These are phyloP conservation scores for Melastoma malabathricum DNA, from an alignment of 345 rosid genomes.

Conservation along the genomic window DNA sequence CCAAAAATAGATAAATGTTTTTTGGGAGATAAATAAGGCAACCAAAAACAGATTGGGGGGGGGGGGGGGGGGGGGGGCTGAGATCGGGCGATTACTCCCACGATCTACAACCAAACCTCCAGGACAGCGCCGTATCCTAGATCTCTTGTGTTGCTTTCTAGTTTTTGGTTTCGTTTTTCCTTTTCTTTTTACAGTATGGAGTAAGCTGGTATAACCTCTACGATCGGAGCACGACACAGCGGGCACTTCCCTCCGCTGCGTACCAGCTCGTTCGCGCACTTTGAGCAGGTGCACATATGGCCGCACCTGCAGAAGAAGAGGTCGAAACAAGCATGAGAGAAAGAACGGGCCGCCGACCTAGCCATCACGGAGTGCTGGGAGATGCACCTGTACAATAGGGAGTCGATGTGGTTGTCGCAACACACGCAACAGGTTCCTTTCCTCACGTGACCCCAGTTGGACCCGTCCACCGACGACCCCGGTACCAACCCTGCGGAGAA, in stretches of 20 bases:
- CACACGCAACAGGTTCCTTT: slow-evolving; percentile 98
- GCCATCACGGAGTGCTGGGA: background rate
- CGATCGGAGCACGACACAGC: slow-evolving; percentile 86
- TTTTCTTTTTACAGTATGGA: slow-evolving; percentile 55
- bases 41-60: too few relatives aligned
- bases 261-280: slow-evolving; percentile 83
- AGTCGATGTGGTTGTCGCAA: slow-evolving; percentile 88
- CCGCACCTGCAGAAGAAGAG: slow-evolving; percentile 77
- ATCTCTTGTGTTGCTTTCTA: slow-evolving; percentile 1
- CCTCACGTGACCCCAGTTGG: slow-evolving; percentile 80
- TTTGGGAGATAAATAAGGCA: too few relatives aligned
- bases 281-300: slow-evolving; percentile 97
- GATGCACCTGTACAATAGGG: slow-evolving; percentile 79
- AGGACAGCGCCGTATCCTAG: slow-evolving; percentile 1
- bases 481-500: slow-evolving; percentile 34
- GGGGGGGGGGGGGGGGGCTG: too few relatives aligned
- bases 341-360: background rate
- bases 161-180: slow-evolving; percentile 3
- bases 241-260: slow-evolving; percentile 95
- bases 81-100: too few relatives aligned
- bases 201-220: slow-evolving; percentile 92
- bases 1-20: too few relatives aligned
- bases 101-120: too few relatives aligned
- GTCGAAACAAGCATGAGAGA: background rate
- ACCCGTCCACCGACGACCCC: slow-evolving; percentile 84